phyloP scores from a whole-genome alignment of 139 green algal genomes.

The Coelastrella sp. region DNA sequence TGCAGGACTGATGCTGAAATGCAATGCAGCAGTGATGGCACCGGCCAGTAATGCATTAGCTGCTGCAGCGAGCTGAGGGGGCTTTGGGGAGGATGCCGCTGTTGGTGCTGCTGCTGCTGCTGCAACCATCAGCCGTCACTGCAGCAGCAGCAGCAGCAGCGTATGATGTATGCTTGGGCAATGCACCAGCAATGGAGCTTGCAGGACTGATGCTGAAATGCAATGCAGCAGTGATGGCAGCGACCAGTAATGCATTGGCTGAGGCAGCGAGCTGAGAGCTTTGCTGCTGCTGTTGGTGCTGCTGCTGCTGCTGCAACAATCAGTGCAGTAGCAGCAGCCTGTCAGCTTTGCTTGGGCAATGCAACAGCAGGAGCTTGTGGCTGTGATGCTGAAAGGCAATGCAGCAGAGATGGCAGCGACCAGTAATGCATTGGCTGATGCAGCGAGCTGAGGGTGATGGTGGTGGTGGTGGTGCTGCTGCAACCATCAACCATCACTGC shows the following conservation, averaged over 20 bases:
- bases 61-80: conserved; percentile 31
- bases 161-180: not conserved
- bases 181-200: not conserved
- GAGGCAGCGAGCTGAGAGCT: conserved; percentile 37
- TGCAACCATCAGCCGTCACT: not conserved
- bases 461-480: not conserved
- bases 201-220: not conserved
- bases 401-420: too few species aligned
- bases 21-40: conserved; percentile 10
- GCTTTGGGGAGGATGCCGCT: too few species aligned
- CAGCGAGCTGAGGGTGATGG: too few species aligned
- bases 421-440: too few species aligned
- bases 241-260: conserved; percentile 17
- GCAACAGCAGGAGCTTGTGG: not conserved
- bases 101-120: not conserved
- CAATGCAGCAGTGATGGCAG: conserved; percentile 14
- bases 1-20: not conserved
- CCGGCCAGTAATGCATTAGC: conserved; percentile 12
- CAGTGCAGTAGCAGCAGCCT: not conserved
- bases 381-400: too few species aligned
- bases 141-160: conserved; percentile 6
- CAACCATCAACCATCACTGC: not conserved
- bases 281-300: too few species aligned
- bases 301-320: not conserved
- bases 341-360: not conserved